phyloP scores from a whole-genome alignment of 2,329 filamentous ascomycete species.

The Clonostachys rosea region DNA sequence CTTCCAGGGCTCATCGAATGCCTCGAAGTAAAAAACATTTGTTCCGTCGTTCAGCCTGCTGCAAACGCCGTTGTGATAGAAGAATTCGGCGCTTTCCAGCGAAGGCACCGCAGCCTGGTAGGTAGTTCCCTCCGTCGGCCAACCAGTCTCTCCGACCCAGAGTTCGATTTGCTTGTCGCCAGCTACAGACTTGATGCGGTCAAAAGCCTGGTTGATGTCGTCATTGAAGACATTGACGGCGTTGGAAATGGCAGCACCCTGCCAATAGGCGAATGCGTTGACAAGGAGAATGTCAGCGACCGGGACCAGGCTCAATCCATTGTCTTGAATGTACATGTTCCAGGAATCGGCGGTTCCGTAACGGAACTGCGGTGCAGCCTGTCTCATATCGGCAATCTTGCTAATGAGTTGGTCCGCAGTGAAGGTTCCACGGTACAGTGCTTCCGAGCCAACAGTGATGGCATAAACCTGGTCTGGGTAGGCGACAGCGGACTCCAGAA shows the following conservation, averaged over 20 bases:
- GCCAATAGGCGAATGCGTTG: constrained; percentile 4
- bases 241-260: not conserved
- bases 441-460: constrained; percentile 2
- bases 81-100: not conserved
- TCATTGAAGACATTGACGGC: constrained; percentile 1
- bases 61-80: not conserved
- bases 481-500: not conserved
- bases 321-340: constrained; percentile 1
- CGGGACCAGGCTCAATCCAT: not conserved
- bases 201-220: constrained; percentile 1
- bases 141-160: constrained; percentile 65
- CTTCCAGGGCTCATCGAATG: constrained; percentile 4
- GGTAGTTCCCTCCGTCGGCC: constrained; percentile 60
- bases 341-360: constrained; percentile 3
- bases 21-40: constrained; percentile 2
- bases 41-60: not conserved
- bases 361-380: not conserved
- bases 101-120: constrained; percentile 59
- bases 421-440: constrained; percentile 2
- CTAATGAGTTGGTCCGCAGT: constrained; percentile 1
- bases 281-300: constrained; percentile 1
- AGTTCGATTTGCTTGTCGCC: constrained; percentile 33
- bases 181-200: not conserved
- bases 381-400: not conserved
- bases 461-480: constrained; percentile 1